A percentile compares a stretch with the other conserved stretches of the same genome.
Evolutionary conservation across 768 basidiomycete genomes (phyloP).

Genomic region (Trametes maxima): DNA sequence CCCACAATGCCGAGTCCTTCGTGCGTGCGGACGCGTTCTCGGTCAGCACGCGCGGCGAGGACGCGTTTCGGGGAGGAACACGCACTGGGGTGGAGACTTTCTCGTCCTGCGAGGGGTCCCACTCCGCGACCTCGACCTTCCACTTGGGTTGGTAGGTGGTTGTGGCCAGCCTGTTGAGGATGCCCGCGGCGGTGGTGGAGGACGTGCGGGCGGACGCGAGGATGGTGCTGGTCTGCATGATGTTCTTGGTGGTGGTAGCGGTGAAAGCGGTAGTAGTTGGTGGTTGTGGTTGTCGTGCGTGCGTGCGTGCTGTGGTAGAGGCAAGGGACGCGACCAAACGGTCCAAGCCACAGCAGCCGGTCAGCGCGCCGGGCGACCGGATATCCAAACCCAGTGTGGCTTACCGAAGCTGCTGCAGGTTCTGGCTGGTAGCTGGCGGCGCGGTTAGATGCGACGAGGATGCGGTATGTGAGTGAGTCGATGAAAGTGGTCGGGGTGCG

Average conservation of each 20-base stretch:
- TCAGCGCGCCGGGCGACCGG: too few relatives aligned
- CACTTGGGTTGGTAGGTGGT: background rate
- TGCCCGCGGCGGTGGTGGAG: background rate
- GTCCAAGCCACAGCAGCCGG: too few relatives aligned
- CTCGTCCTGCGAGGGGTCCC: constrained; percentile 9
- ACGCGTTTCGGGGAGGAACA: background rate
- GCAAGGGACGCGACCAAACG: too few relatives aligned
- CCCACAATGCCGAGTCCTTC: background rate
- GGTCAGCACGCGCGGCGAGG: background rate
- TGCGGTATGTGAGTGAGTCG: background rate
- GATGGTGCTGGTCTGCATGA: background rate
- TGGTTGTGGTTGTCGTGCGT: background rate
- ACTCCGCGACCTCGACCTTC: background rate
- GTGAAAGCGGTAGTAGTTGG: background rate
- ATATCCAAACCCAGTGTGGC: too few relatives aligned
- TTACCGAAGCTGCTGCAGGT: background rate
- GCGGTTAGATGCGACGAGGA: background rate
- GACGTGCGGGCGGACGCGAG: background rate
- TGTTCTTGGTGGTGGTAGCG: background rate
- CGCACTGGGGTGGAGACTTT: background rate
- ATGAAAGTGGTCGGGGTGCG: background rate
- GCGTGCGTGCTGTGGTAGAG: too few relatives aligned
- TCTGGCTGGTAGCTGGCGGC: background rate
- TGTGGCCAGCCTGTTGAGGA: background rate
- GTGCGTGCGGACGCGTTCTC: background rate